Evolutionary conservation across 352 stramenopile genomes (phyloP).

Genomic region (Globisporangium takayamanum): DNA sequence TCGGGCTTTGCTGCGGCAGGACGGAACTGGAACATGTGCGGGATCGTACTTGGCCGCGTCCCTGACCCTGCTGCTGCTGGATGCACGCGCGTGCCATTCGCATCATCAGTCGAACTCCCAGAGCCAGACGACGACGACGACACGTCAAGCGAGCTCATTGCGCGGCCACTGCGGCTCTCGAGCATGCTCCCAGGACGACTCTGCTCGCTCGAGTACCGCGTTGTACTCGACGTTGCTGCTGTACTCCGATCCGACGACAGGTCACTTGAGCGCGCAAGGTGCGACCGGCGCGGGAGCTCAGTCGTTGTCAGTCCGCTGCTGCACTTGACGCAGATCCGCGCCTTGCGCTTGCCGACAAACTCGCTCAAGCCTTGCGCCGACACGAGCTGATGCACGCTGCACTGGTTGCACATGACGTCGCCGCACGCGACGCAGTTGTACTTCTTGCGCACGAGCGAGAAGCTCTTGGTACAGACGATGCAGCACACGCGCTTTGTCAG

Average conservation of each 20-base stretch:
- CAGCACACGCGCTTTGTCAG: constrained; percentile 71
- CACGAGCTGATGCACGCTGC: constrained; percentile 71
- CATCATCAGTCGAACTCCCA: constrained; percentile 23
- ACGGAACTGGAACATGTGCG: constrained; percentile 64
- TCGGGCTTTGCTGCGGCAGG: constrained; percentile 28
- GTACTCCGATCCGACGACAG: constrained; percentile 18
- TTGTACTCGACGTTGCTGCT: constrained; percentile 11
- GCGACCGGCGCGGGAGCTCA: constrained; percentile 47
- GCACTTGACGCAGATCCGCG: constrained; percentile 71
- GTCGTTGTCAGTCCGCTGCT: constrained; percentile 50
- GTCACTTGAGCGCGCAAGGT: constrained; percentile 22
- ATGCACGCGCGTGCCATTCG: constrained; percentile 19
- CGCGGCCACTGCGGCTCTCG: constrained; percentile 16
- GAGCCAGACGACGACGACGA: constrained; percentile 12
- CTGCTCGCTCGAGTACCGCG: constrained; percentile 9
- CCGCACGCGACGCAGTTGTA: constrained; percentile 79
- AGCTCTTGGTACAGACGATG: constrained; percentile 74
- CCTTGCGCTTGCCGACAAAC: constrained; percentile 57
- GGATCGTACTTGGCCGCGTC: constrained; percentile 16
- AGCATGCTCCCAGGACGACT: constrained; percentile 8
- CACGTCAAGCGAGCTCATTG: constrained; percentile 21
- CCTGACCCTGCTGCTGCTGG: constrained; percentile 15
- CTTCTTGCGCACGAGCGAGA: constrained; percentile 82
- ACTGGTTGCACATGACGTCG: constrained; percentile 80
- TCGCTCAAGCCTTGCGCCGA: constrained; percentile 40